A percentile compares a stretch with the other conserved stretches of the same genome.
Conservation (phyloP, 441 rosid species). For the Isatis lusitanica region DNA sequence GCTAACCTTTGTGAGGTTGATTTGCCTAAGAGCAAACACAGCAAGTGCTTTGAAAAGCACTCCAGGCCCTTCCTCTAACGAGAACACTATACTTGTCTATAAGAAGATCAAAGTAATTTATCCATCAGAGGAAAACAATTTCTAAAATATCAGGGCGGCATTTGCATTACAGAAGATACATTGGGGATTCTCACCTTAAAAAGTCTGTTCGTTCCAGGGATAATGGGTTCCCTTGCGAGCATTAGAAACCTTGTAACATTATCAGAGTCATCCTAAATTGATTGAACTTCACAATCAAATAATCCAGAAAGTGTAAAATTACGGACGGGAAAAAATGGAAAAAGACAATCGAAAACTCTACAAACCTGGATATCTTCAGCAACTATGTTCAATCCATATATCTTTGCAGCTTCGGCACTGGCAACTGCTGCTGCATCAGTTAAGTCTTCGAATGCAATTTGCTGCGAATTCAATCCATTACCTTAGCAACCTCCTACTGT, state of each 20-base stretch:
- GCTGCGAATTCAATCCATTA: conserved; percentile 40
- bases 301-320: neutral
- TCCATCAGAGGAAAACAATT: neutral
- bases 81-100: conserved; percentile 95
- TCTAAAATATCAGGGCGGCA: neutral
- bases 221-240: conserved; percentile 98
- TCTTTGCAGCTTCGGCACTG: conserved; percentile 72
- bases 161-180: neutral
- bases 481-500: conserved; percentile 18
- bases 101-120: conserved; percentile 15
- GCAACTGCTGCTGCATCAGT: conserved; percentile 90
- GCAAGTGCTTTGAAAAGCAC: conserved; percentile 97
- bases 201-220: conserved; percentile 79
- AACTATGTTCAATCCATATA: conserved; percentile 80
- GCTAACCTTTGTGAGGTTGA: conserved; percentile 86
- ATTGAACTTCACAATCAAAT: conserved; percentile 26
- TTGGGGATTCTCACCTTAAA: conserved; percentile 67
- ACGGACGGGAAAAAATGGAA: neutral
- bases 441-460: conserved; percentile 63
- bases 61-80: conserved; percentile 98
- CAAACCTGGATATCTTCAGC: conserved; percentile 92
- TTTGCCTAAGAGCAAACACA: conserved; percentile 86
- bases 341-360: conserved; percentile 7
- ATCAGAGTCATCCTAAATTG: conserved; percentile 73
- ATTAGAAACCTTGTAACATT: conserved; percentile 88